Percentiles rank a stretch among this genome's conserved stretches.
phyloP scores from a whole-genome alignment of 305 asterid genomes.

The Solanum chacoense region DNA sequence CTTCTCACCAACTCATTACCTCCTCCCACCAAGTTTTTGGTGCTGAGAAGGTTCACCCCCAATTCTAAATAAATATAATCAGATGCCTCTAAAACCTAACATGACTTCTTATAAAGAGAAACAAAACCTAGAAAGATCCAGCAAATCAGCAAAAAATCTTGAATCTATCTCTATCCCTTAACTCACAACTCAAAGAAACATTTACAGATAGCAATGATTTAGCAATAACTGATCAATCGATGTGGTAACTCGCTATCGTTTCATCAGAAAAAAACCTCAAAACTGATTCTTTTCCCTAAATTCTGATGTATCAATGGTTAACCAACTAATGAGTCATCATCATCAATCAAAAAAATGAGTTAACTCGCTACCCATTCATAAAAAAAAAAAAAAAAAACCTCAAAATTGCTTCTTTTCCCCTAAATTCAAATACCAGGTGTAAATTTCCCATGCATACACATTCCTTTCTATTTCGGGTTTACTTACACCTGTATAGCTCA shows the following conservation, averaged over 20 bases:
- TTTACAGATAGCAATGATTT: background rate
- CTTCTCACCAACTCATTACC: constrained; percentile 4
- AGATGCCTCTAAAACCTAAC: constrained; percentile 5
- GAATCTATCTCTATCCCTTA: background rate
- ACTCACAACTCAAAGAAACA: background rate
- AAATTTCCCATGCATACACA: constrained; percentile 8
- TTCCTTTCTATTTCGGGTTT: constrained; percentile 9
- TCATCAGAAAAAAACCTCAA: background rate
- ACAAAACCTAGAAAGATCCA: background rate
- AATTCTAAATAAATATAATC: background rate
- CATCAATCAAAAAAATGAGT: background rate
- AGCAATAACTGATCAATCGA: background rate
- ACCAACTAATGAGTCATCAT: background rate
- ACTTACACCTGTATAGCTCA: constrained; percentile 19
- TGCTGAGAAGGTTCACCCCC: background rate
- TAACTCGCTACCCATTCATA: background rate
- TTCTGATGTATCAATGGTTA: background rate
- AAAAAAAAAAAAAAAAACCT: background rate
- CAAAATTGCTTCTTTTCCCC: background rate
- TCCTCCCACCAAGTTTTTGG: constrained; percentile 1
- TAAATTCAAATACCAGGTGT: background rate
- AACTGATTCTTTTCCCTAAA: background rate
- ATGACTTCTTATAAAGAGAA: background rate
- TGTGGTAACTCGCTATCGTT: background rate
- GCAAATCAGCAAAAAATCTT: background rate